Base-by-base conservation (phyloP, 176 grass and related monocot genomes). In the Zoysia pacifica region DNA sequence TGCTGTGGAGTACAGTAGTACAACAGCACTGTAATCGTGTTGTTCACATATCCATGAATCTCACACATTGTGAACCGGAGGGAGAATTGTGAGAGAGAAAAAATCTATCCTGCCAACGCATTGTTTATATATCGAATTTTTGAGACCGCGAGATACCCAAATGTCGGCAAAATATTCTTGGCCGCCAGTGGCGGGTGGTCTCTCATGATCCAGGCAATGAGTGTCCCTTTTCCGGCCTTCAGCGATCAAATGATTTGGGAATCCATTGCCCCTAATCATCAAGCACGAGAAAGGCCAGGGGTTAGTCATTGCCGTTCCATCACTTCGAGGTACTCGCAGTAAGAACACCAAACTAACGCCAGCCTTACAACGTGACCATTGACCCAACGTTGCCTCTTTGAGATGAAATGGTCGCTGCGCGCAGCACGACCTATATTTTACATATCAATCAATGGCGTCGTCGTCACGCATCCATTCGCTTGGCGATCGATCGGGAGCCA, bases 191-290 rank as follows among this genome's bases (percentile, higher is more conserved):
- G 55, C 54, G 54, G 20, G 10, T 62, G 35, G 45, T 12, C 16
- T 53, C 16, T 68, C 13, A 46, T 77, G 51, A 6, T 60, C 20
- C 19, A 4, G 0, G 42, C 39, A 61, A 83, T 69, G 53, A 77
- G 35, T 78, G 80, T 18, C 36, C n/a, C 69, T 39, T 72, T 16
- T 48, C 36, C 7, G 7, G 19, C 45, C 18, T 67, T 67, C 13
- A 79, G 13, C 67, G 72, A 62, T 40, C 69, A 74, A 79, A 88
- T 79, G 75, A 83, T 83, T 79, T 69, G 62, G 81, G 69, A 67
- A 74, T 74, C 59, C 48, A 60, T 65, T 67, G 61, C 80, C 38
- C 12, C 62, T 79, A 62, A 79, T 88, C 86, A 79, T 88, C 62
- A 68, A 67, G 14, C 69, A 52, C 62, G 28, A 73, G 80, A 79